Percentiles rank a stretch among this genome's conserved stretches.
Evolutionary conservation across 2,329 filamentous ascomycete genomes (phyloP).

Genomic region (Colletotrichum sp.): DNA sequence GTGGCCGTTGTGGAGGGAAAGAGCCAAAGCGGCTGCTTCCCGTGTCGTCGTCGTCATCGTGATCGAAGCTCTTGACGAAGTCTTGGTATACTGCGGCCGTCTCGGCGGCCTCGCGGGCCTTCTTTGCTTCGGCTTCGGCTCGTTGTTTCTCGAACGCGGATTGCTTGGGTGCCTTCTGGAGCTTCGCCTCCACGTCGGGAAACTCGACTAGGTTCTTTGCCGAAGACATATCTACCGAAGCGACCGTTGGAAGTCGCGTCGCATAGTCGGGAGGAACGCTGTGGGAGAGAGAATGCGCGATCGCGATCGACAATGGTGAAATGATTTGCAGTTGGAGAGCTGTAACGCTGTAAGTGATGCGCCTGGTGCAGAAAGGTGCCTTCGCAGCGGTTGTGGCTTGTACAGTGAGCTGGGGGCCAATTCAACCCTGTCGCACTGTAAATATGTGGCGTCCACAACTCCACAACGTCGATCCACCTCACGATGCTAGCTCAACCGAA

Average conservation of each 20-base stretch:
- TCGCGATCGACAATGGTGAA: not conserved
- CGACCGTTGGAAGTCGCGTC: not conserved
- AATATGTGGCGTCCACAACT: not conserved
- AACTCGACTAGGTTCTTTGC: conserved; percentile 61
- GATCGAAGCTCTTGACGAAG: conserved; percentile 81
- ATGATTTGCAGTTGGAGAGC: not conserved
- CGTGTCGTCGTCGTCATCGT: conserved; percentile 58
- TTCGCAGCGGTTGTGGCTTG: not conserved
- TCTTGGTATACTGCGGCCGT: conserved; percentile 87
- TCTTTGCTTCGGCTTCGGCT: conserved; percentile 88
- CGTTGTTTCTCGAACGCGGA: conserved; percentile 89
- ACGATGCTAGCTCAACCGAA: not conserved
- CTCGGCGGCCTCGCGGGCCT: conserved; percentile 82
- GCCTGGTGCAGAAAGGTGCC: not conserved
- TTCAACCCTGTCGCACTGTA: not conserved
- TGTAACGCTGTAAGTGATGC: not conserved
- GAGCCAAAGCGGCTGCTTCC: conserved; percentile 23
- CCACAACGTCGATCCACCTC: not conserved
- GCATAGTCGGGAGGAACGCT: not conserved
- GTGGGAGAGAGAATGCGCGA: not conserved
- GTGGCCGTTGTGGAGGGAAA: not conserved
- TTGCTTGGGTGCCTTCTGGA: conserved; percentile 81
- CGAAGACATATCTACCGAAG: conserved; percentile 46
- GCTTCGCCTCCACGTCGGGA: conserved; percentile 77
- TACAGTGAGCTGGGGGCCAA: not conserved